A percentile compares a stretch with the other conserved stretches of the same genome.
These are phyloP conservation scores for Solanum aculeatissimum DNA, from an alignment of 305 asterid genomes.

Conservation along the genomic window DNA sequence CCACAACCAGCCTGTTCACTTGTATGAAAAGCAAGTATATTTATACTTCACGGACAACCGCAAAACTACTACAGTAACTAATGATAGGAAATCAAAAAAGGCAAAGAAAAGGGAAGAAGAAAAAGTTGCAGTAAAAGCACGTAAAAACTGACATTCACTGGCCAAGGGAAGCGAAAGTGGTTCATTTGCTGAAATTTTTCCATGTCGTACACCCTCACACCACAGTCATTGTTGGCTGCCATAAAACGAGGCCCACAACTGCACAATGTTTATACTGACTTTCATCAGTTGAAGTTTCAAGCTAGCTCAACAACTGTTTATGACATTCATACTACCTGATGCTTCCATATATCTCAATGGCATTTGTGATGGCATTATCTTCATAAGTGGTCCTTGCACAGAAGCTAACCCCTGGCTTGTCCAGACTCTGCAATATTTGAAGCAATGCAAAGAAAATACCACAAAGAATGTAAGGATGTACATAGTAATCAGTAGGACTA, in stretches of 20 bases:
- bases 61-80: neutral
- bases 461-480: neutral
- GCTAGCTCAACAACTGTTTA: neutral
- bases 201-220: conserved; percentile 63
- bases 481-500: neutral
- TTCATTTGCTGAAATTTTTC: conserved; percentile 62
- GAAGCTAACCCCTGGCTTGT: conserved; percentile 60
- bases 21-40: neutral
- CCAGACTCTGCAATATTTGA: conserved; percentile 36
- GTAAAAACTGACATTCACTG: conserved; percentile 48
- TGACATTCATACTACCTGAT: conserved; percentile 25
- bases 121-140: neutral
- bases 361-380: conserved; percentile 63
- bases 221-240: conserved; percentile 58
- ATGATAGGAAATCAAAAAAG: neutral
- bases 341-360: conserved; percentile 48
- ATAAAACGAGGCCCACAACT: conserved; percentile 49
- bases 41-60: neutral
- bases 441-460: conserved; percentile 5
- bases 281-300: neutral
- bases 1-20: neutral
- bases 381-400: conserved; percentile 61
- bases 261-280: conserved; percentile 10
- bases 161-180: conserved; percentile 64
- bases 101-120: neutral